A percentile compares a stretch with the other conserved stretches of the same genome.
phyloP scores from a whole-genome alignment of 2,329 filamentous ascomycete species.

The Ascochyta pisi region DNA sequence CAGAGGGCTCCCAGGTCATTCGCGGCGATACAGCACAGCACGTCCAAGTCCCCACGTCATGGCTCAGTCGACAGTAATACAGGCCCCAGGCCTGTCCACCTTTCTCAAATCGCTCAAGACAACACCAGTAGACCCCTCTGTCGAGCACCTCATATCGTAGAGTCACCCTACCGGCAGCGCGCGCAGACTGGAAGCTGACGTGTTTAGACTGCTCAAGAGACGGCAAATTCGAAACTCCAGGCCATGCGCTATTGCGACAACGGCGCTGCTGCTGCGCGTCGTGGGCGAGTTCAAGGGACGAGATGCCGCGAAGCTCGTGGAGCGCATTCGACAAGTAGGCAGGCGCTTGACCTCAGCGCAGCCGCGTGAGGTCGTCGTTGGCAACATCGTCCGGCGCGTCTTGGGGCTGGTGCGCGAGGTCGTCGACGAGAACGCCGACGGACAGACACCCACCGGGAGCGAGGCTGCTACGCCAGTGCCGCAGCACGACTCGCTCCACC shows the following conservation, averaged over 20 bases:
- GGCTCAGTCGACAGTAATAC: slow-evolving; percentile 37
- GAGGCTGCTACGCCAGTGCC: slow-evolving; percentile 54
- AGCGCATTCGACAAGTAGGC: slow-evolving; percentile 80
- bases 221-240: slow-evolving; percentile 88
- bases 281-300: slow-evolving; percentile 81
- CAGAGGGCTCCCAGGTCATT: too few species aligned
- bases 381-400: slow-evolving; percentile 91
- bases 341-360: slow-evolving; percentile 80
- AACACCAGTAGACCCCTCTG: slow-evolving; percentile 77
- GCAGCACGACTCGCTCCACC: slow-evolving; percentile 43
- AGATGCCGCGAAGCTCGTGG: slow-evolving; percentile 79
- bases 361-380: slow-evolving; percentile 88
- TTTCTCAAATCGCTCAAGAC: slow-evolving; percentile 78
- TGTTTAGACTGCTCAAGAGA: slow-evolving; percentile 78
- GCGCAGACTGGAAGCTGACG: slow-evolving; percentile 2
- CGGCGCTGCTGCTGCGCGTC: slow-evolving; percentile 84
- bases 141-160: slow-evolving; percentile 84
- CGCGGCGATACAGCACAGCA: neutral
- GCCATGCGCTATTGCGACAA: slow-evolving; percentile 88
- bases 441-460: slow-evolving; percentile 62
- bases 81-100: slow-evolving; percentile 76
- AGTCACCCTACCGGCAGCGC: slow-evolving; percentile 37
- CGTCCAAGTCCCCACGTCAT: slow-evolving; percentile 15
- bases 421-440: slow-evolving; percentile 79
- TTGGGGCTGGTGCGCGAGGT: slow-evolving; percentile 92